Conservation (phyloP, 2,329 filamentous ascomycete genomes). For the Fusarium tjaetaba region DNA sequence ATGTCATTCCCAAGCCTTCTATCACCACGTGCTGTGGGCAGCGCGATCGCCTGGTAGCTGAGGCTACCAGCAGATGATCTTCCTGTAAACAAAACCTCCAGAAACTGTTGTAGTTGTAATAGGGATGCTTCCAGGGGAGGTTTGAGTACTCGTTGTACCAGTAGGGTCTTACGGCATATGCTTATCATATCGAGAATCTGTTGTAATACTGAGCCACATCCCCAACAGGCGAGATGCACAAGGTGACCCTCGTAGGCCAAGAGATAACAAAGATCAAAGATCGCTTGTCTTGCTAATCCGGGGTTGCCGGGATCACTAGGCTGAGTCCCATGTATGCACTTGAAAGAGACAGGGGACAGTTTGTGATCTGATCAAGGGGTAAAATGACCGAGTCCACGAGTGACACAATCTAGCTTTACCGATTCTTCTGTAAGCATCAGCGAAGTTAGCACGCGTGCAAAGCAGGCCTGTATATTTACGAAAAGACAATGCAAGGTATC, state of each 20-base stretch:
- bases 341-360: neutral
- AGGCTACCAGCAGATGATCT: neutral
- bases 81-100: neutral
- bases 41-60: neutral
- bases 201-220: neutral
- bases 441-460: neutral
- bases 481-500: slow-evolving; percentile 10
- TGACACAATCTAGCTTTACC: neutral
- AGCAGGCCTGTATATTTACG: neutral
- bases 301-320: neutral
- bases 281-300: neutral
- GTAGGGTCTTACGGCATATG: neutral
- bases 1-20: neutral
- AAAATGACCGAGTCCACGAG: neutral
- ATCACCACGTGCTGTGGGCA: neutral
- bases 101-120: neutral
- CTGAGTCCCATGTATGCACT: neutral
- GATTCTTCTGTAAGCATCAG: neutral
- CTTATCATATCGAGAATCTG: neutral
- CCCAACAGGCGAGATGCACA: neutral
- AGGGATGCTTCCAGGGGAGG: neutral
- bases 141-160: neutral
- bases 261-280: neutral
- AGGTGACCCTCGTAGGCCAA: slow-evolving; percentile 5
- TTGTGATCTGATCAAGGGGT: neutral